phyloP scores from a whole-genome alignment of 179 eudicot species.

The Nepenthes alata region DNA sequence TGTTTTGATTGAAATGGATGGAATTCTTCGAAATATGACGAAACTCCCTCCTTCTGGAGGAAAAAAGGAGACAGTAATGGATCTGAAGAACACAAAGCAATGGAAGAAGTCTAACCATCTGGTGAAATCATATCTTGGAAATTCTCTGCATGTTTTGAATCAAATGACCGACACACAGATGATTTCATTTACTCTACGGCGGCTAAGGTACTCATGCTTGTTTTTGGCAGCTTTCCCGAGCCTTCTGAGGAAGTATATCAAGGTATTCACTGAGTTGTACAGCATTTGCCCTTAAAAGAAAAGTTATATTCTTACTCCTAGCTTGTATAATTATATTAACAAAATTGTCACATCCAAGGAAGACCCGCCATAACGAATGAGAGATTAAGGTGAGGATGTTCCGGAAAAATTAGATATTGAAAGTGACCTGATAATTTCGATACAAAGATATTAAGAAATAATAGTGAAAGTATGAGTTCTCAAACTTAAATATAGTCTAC shows the following conservation, averaged over 20 bases:
- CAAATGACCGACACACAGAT: slow-evolving; percentile 88
- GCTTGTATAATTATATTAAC: too few relatives aligned
- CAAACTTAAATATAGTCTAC: too few relatives aligned
- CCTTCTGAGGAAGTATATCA: slow-evolving; percentile 74
- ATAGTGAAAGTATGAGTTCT: too few relatives aligned
- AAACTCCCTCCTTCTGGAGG: slow-evolving; percentile 76
- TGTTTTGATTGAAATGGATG: slow-evolving; percentile 79
- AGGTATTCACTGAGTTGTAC: slow-evolving; percentile 38
- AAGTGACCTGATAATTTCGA: too few relatives aligned
- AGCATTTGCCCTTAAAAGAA: not conserved
- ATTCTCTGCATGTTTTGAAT: slow-evolving; percentile 76
- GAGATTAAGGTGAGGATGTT: too few relatives aligned
- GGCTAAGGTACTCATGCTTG: slow-evolving; percentile 57
- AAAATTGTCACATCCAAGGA: too few relatives aligned
- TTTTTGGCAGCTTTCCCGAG: slow-evolving; percentile 92
- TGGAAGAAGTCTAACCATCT: slow-evolving; percentile 78
- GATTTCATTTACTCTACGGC: slow-evolving; percentile 66
- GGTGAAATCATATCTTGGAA: slow-evolving; percentile 92
- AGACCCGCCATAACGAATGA: too few relatives aligned
- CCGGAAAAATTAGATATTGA: too few relatives aligned
- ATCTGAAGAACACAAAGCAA: slow-evolving; percentile 38
- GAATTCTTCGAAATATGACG: slow-evolving; percentile 57
- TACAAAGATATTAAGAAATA: too few relatives aligned
- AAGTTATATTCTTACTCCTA: not conserved
- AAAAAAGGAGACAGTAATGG: slow-evolving; percentile 53